Base-by-base conservation (phyloP, 2,329 filamentous ascomycete species). In the Aureobasidium subglaciale region DNA sequence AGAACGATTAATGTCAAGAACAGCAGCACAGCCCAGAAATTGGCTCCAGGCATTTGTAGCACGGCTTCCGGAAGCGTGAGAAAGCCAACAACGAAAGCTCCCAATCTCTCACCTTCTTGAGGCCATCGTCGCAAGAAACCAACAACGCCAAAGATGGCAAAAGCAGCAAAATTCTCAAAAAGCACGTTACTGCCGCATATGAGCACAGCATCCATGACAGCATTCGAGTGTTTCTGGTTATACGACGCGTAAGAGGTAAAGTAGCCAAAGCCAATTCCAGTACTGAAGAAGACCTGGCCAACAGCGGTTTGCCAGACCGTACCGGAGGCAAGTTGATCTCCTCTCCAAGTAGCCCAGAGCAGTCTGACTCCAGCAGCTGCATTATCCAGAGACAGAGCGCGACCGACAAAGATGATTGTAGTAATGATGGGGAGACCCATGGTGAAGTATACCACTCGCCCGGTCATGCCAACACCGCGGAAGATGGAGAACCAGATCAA, bases 221-320 rank as follows among this genome's bases (percentile, higher is more conserved):
- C 79, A 49, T 83, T 82, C 7, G 79, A 78, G 63, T 81, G 75
- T 59, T 72, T 78, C 61, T 68, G 64, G 56, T 82, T 82, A 64
- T 82, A 83, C 0, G 77, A 80, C 0, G 80, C 79, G 59, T 82
- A 83, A 0, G 75, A 77, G 0, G 78, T 82, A 58, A 81, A 82
- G 63, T 80, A 81, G 2, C 80, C 79, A 60, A 82, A 82, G 1
- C 78, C 79, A 25, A 82, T 77, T 3, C 79, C 79, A 0, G 78
- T 82, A 0, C 77, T 80, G 67, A 82, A 82, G 65, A 83, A 82
- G 42, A 82, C 79, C 58, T 83, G 80, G 1, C 80, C 79, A 7
- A 77, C 75, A 2, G 80, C 80, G n/a, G 77, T 79, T 63, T 83
- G 79, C 80, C 80, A 83, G 1, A 83, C 73, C 0, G 70, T 72